Evolutionary conservation across 345 rosid species (phyloP), one percentile per base, ranked within the genome.

Genomic region (Moricandia moricandioides): DNA sequence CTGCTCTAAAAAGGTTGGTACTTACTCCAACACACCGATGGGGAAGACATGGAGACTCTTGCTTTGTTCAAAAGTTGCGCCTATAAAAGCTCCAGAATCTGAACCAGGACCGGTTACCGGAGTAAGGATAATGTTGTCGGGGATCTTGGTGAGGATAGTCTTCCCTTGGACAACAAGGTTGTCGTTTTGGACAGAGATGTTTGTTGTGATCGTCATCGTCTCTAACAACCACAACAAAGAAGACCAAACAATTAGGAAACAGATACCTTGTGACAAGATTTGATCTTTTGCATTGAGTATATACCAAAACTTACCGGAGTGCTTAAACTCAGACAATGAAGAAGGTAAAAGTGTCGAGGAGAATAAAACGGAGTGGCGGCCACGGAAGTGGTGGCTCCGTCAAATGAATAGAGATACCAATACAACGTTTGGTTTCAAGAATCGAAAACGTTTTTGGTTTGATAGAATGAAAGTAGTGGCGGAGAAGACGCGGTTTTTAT

Each of bases 31-130:
- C 45, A 78, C 85, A 62, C 99, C 98, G 8, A 95, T 79, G 31
- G 97, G 97, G 59, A 95, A 95, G 27, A 95, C 96, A 84, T 92
- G 99, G 40, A 90, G 96, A 80, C 96, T 86, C 81, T 90, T 90
- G 89, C 85, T 87, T 45, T 90, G 70, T 12, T 91, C 75, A 73
- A 96, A 87, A 0, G 93, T 76, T 26, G 97, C 99, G 67, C 99
- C 99, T 12, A 95, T 85, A 72, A 90, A 95, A 21, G 96, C 84
- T 45, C 99, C 98, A 14, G 89, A 76, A 56, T 80, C 84, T 12
- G 82, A 89, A 11, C 91, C 98, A 8, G 75, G 75, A 35, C 96
- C 88, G 0, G 92, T 77, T 0, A 86, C 90, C 2, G 97, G 90
- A 45, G 93, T 95, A 72, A 95, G 76, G 12, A 89, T 73, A 16